These are phyloP conservation scores for Pyropia haitanensis DNA, from an alignment of 23 red algal genomes.

Conservation along the genomic window DNA sequence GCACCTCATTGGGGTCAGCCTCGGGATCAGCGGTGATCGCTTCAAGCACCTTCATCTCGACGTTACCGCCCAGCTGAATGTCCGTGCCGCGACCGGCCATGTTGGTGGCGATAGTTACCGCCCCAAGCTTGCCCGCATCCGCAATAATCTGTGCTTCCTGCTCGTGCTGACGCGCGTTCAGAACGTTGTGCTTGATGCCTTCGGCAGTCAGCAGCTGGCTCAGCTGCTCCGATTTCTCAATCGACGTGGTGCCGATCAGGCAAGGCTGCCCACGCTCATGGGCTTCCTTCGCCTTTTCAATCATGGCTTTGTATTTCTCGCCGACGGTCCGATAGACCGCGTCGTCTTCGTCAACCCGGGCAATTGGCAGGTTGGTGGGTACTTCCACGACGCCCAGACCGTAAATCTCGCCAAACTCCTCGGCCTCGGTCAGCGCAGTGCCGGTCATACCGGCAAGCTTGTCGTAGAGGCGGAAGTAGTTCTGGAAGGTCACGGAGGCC, in stretches of 20 bases:
- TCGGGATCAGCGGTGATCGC: neutral
- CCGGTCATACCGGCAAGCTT: constrained; percentile 23
- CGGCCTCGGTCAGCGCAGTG: constrained; percentile 6
- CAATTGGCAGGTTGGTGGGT: constrained; percentile 12
- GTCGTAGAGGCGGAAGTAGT: constrained; percentile 8
- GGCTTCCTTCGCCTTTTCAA: neutral
- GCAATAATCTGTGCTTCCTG: constrained; percentile 18
- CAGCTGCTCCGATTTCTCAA: constrained; percentile 11
- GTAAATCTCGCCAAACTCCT: constrained; percentile 15
- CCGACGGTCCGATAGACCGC: constrained; percentile 1
- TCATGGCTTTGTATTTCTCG: constrained; percentile 5
- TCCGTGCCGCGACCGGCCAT: constrained; percentile 21
- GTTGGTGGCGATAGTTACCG: constrained; percentile 17
- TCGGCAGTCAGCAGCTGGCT: neutral
- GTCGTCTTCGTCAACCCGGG: constrained; percentile 10
- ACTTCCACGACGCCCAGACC: neutral
- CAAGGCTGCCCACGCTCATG: neutral
- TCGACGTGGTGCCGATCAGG: constrained; percentile 12
- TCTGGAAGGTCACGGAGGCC: constrained; percentile 11
- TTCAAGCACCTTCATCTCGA: constrained; percentile 1
- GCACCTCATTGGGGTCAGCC: no score
- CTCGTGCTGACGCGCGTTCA: constrained; percentile 6
- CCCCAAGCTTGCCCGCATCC: neutral
- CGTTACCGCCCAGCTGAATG: constrained; percentile 18
- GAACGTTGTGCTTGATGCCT: constrained; percentile 2